phyloP scores from a whole-genome alignment of 352 stramenopile species.

The Globisporangium solare region DNA sequence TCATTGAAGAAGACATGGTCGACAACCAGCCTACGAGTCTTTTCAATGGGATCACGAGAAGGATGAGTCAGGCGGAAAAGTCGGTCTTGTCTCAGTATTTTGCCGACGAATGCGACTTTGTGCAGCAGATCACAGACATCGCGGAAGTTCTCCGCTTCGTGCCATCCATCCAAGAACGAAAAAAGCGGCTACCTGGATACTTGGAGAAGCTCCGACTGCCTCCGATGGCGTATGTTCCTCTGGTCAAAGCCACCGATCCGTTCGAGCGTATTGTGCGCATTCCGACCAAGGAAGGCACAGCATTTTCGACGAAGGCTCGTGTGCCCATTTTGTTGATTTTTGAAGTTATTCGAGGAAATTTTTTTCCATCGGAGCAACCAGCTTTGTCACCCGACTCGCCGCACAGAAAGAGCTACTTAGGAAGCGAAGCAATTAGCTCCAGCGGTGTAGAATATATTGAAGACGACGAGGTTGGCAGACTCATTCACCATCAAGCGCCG shows the following conservation, averaged over 20 bases:
- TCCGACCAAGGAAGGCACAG: conserved; percentile 80
- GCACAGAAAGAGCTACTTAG: conserved; percentile 30
- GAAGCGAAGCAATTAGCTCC: conserved; percentile 31
- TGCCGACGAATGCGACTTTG: conserved; percentile 84
- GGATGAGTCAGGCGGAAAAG: conserved; percentile 81
- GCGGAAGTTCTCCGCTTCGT: conserved; percentile 80
- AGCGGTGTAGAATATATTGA: conserved; percentile 66
- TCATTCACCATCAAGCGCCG: conserved; percentile 68
- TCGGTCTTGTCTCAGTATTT: conserved; percentile 81
- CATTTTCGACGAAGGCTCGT: conserved; percentile 83
- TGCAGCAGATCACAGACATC: conserved; percentile 87
- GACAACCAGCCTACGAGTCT: conserved; percentile 70
- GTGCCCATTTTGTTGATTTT: conserved; percentile 88
- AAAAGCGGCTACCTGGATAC: conserved; percentile 72
- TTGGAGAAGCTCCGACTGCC: conserved; percentile 78
- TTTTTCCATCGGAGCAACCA: conserved; percentile 41
- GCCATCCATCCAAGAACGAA: conserved; percentile 72
- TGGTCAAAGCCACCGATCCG: conserved; percentile 84
- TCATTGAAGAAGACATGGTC: conserved; percentile 61
- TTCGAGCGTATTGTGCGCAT: conserved; percentile 87
- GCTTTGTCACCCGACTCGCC: conserved; percentile 55
- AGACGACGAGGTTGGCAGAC: conserved; percentile 70
- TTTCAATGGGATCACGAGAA: conserved; percentile 57
- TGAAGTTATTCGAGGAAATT: conserved; percentile 79
- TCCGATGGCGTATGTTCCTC: conserved; percentile 85